Conservation (phyloP, 306 rosid species). For the Datisca glomerata region DNA sequence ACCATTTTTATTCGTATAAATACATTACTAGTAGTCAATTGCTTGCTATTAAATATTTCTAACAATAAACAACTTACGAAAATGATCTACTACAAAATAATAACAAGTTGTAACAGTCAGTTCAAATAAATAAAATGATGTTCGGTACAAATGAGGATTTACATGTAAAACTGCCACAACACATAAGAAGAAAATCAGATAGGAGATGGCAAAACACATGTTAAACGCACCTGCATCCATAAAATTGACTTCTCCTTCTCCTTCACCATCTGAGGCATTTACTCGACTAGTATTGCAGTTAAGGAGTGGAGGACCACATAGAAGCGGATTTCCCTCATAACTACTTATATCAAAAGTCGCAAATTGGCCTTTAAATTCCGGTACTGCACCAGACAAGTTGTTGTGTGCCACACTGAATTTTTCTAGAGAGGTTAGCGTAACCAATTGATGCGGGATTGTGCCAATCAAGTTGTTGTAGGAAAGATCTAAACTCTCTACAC, state of each 20-base stretch:
- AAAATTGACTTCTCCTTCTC: not conserved
- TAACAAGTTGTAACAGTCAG: no score
- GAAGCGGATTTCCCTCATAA: constrained; percentile 8
- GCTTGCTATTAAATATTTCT: no score
- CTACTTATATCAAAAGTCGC: not conserved
- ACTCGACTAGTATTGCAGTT: no score
- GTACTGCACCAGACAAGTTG: constrained; percentile 4
- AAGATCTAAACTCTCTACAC: constrained; percentile 6
- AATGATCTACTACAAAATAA: no score
- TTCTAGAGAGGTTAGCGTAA: not conserved
- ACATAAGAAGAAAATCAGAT: not conserved
- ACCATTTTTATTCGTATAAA: no score
- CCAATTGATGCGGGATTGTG: not conserved
- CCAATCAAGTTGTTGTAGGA: constrained; percentile 7
- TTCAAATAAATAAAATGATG: no score
- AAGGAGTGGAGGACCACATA: not conserved
- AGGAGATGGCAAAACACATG: not conserved
- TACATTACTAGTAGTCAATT: no score
- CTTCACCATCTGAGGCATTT: not conserved
- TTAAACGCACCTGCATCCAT: not conserved
- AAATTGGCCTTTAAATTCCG: not conserved
- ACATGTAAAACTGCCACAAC: not conserved
- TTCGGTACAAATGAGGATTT: no score
- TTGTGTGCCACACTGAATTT: constrained; percentile 6
- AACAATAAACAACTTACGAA: no score